Base-by-base conservation (phyloP, 2,329 filamentous ascomycete species). In the Venturia aucupariae region DNA sequence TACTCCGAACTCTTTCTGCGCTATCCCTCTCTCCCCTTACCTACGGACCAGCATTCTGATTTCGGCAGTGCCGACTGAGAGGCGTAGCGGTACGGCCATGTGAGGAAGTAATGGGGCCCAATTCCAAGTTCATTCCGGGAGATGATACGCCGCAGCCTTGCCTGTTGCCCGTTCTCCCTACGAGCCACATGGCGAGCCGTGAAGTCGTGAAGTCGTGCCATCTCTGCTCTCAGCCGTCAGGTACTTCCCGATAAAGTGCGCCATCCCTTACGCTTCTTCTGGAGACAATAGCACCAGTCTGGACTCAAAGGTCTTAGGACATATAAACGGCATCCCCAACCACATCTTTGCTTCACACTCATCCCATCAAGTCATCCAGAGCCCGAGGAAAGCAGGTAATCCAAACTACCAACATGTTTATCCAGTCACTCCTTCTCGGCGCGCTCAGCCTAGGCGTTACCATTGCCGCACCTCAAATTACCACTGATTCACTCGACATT, bases 341-440 rank as follows among this genome's bases (percentile, higher is more conserved):
- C 44, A 8, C 1, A 24, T 7, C 4, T n/a, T 24, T 46, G 19
- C 44, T 22, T n/a, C n/a, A n/a, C 44, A 46, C 44, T 46, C 44
- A 11, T 46, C 24, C 7, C 6, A 13, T 11, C 22, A 48, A 27
- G 46, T 2, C 22, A 24, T 48, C 11, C 46, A 48, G n/a, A 48
- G 10, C n/a, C 46, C 38, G 7, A 41, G 11, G 5, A 41, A 7
- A 41, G 3, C 8, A 41, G 13, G 8, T 11, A 41, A 41, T 27
- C 38, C 7, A 10, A 41, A 8, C 11, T 22, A 48, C 22, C 22
- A 48, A 13, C 7, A 48, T 48, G 46, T 27, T 48, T 19, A 7
- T 55, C 51, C 35, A 55, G 51, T 55, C 51, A 55, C 51, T 55
- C 27, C 51, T 55, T 55, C 51, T 55, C 51, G 51, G 24, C 3